Percentiles rank a stretch among this genome's conserved stretches.
Conservation (phyloP, 2,329 filamentous ascomycete genomes). For the Cordyceps fumosorosea region DNA sequence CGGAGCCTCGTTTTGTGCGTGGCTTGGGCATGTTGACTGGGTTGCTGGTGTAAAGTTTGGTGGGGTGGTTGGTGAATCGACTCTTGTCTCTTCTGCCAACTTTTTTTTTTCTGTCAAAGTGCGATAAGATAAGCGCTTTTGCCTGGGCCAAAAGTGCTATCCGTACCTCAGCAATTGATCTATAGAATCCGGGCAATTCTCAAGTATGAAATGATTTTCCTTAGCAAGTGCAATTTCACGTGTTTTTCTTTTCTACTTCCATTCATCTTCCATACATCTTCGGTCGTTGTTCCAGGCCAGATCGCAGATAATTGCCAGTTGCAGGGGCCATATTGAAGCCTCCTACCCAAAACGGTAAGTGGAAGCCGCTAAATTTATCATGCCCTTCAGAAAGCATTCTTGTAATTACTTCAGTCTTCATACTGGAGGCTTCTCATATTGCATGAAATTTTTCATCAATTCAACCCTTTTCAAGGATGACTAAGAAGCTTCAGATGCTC, state of each 20-base stretch:
- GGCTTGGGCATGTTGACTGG: conserved; percentile 36
- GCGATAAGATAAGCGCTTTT: conserved; percentile 11
- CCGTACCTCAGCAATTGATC: no score
- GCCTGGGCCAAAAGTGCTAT: no score
- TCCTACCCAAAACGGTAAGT: no score
- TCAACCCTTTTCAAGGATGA: background rate
- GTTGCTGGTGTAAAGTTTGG: conserved; percentile 8
- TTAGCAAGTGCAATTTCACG: no score
- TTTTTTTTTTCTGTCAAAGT: conserved; percentile 1
- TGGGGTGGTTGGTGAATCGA: background rate
- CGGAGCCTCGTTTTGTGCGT: conserved; percentile 34
- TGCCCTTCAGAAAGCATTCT: background rate
- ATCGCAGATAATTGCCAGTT: no score
- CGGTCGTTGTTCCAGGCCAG: no score
- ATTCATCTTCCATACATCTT: no score
- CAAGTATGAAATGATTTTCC: no score
- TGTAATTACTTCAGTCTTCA: background rate
- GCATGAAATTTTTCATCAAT: background rate
- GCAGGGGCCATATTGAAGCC: no score
- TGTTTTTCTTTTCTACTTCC: no score
- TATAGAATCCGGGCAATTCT: no score
- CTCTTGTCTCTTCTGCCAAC: background rate
- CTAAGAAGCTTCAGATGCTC: background rate
- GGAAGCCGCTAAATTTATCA: no score
- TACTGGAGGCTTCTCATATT: background rate